These are phyloP conservation scores for Zasmidium citrigriseum DNA, from an alignment of 2,329 filamentous ascomycete genomes.

Conservation along the genomic window DNA sequence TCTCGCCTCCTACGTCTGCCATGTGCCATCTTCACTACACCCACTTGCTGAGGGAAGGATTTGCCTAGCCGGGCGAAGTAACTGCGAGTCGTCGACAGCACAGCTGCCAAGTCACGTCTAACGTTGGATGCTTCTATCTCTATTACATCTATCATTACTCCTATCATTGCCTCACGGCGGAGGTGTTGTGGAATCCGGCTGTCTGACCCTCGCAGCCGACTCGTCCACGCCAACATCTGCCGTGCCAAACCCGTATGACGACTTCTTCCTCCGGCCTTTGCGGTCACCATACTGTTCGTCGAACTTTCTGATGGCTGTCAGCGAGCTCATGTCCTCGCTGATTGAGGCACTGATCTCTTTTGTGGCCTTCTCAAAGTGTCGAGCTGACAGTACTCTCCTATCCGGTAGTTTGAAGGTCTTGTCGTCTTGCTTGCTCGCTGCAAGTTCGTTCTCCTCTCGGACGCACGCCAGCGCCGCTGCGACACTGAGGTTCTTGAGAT, in stretches of 20 bases:
- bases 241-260: constrained; percentile 35
- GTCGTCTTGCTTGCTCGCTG: constrained; percentile 27
- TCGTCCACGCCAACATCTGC: constrained; percentile 30
- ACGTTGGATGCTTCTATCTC: not conserved
- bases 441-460: constrained; percentile 65
- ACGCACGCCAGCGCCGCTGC: constrained; percentile 78
- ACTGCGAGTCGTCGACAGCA: not conserved
- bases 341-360: constrained; percentile 90
- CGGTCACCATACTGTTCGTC: constrained; percentile 92
- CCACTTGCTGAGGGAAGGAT: not conserved
- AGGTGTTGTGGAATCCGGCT: constrained; percentile 5
- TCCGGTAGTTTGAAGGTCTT: constrained; percentile 63
- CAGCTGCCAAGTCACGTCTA: not conserved
- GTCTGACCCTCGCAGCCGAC: constrained; percentile 33
- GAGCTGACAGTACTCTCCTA: constrained; percentile 62
- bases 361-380: constrained; percentile 84
- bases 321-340: constrained; percentile 85
- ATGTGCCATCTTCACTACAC: not conserved
- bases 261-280: constrained; percentile 56
- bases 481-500: constrained; percentile 80
- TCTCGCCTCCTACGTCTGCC: not conserved
- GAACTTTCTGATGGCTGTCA: constrained; percentile 88
- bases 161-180: constrained; percentile 9
- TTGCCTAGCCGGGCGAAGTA: not conserved
- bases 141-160: not conserved